A percentile compares a stretch with the other conserved stretches of the same genome.
Conservation (phyloP, 495 filamentous ascomycete genomes). For the Penicillium argentinense region DNA sequence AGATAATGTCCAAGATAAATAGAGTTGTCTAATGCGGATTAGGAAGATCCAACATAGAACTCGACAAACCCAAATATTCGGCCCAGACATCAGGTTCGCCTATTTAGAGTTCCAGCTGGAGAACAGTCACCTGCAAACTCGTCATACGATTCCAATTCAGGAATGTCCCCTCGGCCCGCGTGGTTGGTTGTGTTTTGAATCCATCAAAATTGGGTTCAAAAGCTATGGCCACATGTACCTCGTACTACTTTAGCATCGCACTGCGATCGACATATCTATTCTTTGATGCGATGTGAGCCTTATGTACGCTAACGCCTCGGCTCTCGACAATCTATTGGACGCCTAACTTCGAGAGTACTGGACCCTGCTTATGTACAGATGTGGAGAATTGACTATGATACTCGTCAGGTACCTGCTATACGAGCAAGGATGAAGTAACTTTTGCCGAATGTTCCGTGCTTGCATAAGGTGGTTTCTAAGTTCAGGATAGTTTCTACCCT, state of each 20-base stretch:
- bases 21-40: not conserved
- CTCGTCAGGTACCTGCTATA: too few species aligned
- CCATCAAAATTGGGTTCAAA: not conserved
- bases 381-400: not conserved
- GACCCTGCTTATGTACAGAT: not conserved
- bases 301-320: constrained; percentile 2
- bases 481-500: too few species aligned
- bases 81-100: not conserved
- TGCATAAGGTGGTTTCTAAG: not conserved
- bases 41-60: not conserved
- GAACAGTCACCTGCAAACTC: constrained; percentile 2
- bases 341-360: not conserved
- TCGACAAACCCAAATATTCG: not conserved
- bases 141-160: constrained; percentile 1
- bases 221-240: too few species aligned
- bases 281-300: not conserved
- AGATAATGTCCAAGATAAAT: too few species aligned
- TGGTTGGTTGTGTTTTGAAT: constrained; percentile 13
- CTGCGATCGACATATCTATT: too few species aligned
- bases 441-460: not conserved
- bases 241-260: too few species aligned
- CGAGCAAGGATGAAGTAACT: too few species aligned
- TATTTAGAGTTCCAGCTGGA: not conserved
- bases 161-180: not conserved
- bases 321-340: constrained; percentile 1